Base-by-base conservation (phyloP, 2,329 filamentous ascomycete genomes). In the Verticillium klebahnii region DNA sequence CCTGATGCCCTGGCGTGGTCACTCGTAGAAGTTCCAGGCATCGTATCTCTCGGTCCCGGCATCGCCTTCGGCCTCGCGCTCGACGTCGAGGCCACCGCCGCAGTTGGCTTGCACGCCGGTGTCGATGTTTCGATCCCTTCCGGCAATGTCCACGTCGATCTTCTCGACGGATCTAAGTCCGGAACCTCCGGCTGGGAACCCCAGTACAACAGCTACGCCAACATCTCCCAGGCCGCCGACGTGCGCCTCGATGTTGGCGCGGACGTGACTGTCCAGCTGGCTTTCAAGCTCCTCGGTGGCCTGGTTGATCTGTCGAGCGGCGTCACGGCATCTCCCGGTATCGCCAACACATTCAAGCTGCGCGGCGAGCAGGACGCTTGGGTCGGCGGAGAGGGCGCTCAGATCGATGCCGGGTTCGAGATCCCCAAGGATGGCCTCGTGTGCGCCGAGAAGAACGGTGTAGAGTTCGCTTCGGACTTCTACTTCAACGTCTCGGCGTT, bases 111-210 rank as follows among this genome's bases (percentile, higher is more conserved):
- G 36, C 69, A 66, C 0, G 70, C 73, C 8, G 72, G 70, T 1
- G 61, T 77, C 8, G 68, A 69, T n/a, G 67, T 76, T 37, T 63
- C 64, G 8, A 67, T 78, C 23, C 69, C 69, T 14, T 68, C 73
- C 34, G 76, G 73, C 55, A 75, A 72, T 56, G 70, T 75, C 15
- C 76, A 78, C 67, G 62, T 79, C 23, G 76, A 79, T 63, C 70
- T 77, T 29, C 63, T 77, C 32, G 62, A 75, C 58, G 62, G 64
- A 7, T 62, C 61, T 45, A 67, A 69, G 56, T 72, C 72, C 8
- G 60, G 60, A 2, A 71, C 70, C 7, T 69, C 70, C 2, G 75
- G 75, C 11, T 78, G 75, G 75, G 68, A 66, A 12, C 76, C 76
- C 29, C 63, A 68, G n/a, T 76, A 77, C 66, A 70, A 67, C 54